Evolutionary conservation across 345 rosid genomes (phyloP).

Genomic region (Eucalyptus camaldulensis): DNA sequence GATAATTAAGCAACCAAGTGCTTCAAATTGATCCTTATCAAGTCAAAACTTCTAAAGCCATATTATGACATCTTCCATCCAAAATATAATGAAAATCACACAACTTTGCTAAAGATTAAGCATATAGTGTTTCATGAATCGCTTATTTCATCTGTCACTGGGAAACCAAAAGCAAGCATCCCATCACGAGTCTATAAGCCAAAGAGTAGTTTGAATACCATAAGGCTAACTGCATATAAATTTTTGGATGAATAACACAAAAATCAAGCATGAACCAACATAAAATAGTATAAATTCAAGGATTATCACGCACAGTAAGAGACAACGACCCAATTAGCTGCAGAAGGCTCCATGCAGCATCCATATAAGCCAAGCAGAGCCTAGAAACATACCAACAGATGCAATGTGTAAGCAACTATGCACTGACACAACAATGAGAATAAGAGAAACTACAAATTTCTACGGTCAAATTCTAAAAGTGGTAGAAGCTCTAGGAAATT

Average conservation of each 20-base stretch:
- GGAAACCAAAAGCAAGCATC: neutral
- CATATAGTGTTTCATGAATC: neutral
- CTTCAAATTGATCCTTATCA: neutral
- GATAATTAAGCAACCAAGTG: neutral
- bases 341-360: constrained; percentile 55
- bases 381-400: constrained; percentile 14
- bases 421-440: neutral
- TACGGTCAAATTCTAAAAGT: neutral
- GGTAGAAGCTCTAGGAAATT: neutral
- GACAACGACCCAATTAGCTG: constrained; percentile 33
- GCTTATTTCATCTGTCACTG: neutral
- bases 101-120: neutral
- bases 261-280: neutral
- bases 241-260: neutral
- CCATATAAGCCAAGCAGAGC: constrained; percentile 53
- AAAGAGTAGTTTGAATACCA: neutral
- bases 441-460: neutral
- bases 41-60: neutral
- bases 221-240: neutral
- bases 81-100: neutral
- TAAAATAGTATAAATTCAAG: neutral
- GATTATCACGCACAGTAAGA: constrained; percentile 41
- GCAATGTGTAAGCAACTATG: neutral
- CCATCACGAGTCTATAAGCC: neutral
- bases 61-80: neutral